Base-by-base conservation (phyloP, 163 green algal species). In the Dunaliella salina region DNA sequence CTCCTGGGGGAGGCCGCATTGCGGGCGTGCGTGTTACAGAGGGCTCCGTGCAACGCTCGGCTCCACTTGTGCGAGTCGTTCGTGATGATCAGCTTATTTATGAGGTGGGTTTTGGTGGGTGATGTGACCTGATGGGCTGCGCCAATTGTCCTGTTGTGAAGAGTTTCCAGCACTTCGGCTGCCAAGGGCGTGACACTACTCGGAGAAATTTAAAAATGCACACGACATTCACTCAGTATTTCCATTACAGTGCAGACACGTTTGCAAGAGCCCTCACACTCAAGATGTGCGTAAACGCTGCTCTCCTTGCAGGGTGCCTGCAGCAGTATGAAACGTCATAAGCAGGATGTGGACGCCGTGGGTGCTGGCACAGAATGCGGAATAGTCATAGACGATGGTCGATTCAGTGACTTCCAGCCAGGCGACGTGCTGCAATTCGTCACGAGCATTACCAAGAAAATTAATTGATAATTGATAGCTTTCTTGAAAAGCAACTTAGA, bases 301-400 rank as follows among this genome's bases (percentile, higher is more conserved):
- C 34, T 67, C 40, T 8, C 24, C 69, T 88, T 90, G 84, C 85
- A 96, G 87, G 96, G 96, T n/a, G 33, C 69, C 71, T 30, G 96
- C 83, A 87, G 86, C 33, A 95, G 89, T 33, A 88, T 99, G 78
- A 93, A 92, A 81, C 94, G 96, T 25, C 92, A 96, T 78, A 97
- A 97, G 91, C 82, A 92, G 59, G 92, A 96, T 20, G 96, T 98
- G 75, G 89, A 95, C 34, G 86, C 86, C 1, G 96, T 98, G 59
- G 94, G 93, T 35, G 91, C 94, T 81, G 95, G 94, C 40, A 91
- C 87, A 0, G 96, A 99, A 91, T 98, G 95, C 87, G 96, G 96
- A 34, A 87, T 98, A 83, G 90, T 94, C 82, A 88, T 98, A 24
- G 88, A 93, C 20, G 94, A 87, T 32, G 97, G 93, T 0, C 30